Conservation (phyloP, 805 yeast species). For the Ogataea methanolica region DNA sequence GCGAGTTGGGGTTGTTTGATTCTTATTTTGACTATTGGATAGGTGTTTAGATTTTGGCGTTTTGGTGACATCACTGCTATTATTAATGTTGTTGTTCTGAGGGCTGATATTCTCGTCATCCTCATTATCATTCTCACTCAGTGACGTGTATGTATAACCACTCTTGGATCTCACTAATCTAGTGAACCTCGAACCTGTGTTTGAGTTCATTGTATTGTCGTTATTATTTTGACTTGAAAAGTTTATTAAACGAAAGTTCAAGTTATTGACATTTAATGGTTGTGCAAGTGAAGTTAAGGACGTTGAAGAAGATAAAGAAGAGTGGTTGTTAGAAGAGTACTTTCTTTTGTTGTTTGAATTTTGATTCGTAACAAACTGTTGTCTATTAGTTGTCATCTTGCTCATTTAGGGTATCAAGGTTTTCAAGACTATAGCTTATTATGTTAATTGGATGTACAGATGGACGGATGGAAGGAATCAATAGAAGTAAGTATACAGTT, state of each 20-base stretch:
- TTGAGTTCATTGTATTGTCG: too few relatives aligned
- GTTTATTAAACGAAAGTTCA: conserved; percentile 9
- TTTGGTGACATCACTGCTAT: background rate
- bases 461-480: too few relatives aligned
- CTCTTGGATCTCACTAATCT: background rate
- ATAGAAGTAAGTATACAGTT: too few relatives aligned
- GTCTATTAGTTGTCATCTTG: conserved; percentile 1
- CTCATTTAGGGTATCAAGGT: too few relatives aligned
- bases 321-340: conserved; percentile 13
- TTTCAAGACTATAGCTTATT: too few relatives aligned
- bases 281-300: conserved; percentile 9
- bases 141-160: background rate
- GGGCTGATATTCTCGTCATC: background rate
- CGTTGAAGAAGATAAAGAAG: conserved; percentile 14
- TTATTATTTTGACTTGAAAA: background rate
- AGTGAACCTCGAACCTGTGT: background rate
- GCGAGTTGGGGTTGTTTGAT: background rate
- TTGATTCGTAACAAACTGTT: conserved; percentile 12
- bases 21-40: background rate
- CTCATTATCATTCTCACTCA: conserved; percentile 2
- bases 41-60: background rate
- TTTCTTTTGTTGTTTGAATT: conserved; percentile 9
- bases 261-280: conserved; percentile 10
- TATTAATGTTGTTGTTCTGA: background rate
- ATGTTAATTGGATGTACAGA: too few relatives aligned